phyloP scores from a whole-genome alignment of 1,139 yeast species.

The Hyphopichia pseudoburtonii region DNA sequence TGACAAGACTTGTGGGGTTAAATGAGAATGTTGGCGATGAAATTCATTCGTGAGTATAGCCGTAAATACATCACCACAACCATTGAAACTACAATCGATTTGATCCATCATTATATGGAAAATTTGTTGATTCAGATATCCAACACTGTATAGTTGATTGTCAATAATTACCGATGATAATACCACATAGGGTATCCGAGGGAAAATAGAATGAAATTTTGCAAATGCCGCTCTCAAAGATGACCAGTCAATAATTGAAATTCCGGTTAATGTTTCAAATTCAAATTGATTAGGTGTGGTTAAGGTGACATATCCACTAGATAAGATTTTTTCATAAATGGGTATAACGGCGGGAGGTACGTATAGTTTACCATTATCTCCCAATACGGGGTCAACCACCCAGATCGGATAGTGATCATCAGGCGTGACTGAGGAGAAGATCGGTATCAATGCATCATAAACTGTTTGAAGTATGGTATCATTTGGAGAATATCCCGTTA shows the following conservation, averaged over 20 bases:
- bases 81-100: slow-evolving; percentile 40
- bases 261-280: slow-evolving; percentile 32
- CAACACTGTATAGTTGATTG: slow-evolving; percentile 34
- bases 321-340: slow-evolving; percentile 23
- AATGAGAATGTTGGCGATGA: slow-evolving; percentile 16
- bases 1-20: slow-evolving; percentile 28
- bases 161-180: slow-evolving; percentile 36
- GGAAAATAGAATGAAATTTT: slow-evolving; percentile 18
- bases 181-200: slow-evolving; percentile 31
- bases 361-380: slow-evolving; percentile 40
- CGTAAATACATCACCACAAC: slow-evolving; percentile 48
- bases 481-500: slow-evolving; percentile 75
- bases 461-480: slow-evolving; percentile 51
- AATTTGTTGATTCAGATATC: slow-evolving; percentile 17
- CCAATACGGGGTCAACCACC: slow-evolving; percentile 43
- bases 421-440: slow-evolving; percentile 14
- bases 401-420: slow-evolving; percentile 23
- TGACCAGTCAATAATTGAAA: slow-evolving; percentile 20
- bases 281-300: slow-evolving; percentile 45
- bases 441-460: slow-evolving; percentile 33
- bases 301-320: slow-evolving; percentile 29
- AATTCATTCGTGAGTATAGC: slow-evolving; percentile 39
- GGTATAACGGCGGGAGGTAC: slow-evolving; percentile 36
- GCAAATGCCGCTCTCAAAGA: slow-evolving; percentile 21
- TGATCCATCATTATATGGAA: slow-evolving; percentile 32